phyloP scores from a whole-genome alignment of 768 basidiomycete species.

The Russula compacta region DNA sequence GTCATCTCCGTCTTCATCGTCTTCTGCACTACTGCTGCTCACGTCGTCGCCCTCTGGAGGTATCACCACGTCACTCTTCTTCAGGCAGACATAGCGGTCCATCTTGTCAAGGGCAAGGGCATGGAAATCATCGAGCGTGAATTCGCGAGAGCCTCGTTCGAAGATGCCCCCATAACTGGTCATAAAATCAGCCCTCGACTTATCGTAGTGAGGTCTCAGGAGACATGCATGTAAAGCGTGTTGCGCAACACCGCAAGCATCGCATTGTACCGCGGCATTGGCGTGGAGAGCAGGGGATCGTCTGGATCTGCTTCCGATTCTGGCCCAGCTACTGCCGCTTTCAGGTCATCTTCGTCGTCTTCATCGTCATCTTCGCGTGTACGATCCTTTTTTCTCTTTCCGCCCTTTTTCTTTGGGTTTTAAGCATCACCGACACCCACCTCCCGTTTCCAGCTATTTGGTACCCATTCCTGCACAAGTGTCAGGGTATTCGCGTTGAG shows the following conservation, averaged over 20 bases:
- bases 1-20: conserved; percentile 48
- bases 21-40: conserved; percentile 54
- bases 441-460: conserved; percentile 63
- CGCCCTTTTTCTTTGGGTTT: conserved; percentile 49
- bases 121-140: conserved; percentile 85
- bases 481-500: not conserved
- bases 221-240: conserved; percentile 72
- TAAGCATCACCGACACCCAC: conserved; percentile 72
- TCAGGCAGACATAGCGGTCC: conserved; percentile 68
- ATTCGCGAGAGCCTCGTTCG: conserved; percentile 74
- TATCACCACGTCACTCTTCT: conserved; percentile 52
- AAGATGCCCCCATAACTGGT: conserved; percentile 83
- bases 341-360: conserved; percentile 23
- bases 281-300: conserved; percentile 55
- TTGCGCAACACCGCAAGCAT: conserved; percentile 83
- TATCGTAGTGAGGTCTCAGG: not conserved
- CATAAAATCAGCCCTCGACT: not conserved
- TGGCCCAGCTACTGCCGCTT: conserved; percentile 27
- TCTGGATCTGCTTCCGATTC: conserved; percentile 48
- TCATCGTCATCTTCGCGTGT: conserved; percentile 16
- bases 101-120: conserved; percentile 75
- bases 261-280: conserved; percentile 73
- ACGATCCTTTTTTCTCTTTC: conserved; percentile 28
- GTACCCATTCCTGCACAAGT: conserved; percentile 56
- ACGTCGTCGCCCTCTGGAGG: conserved; percentile 52